Evolutionary conservation across 1,284 basidiomycete species (phyloP), one percentile per base, ranked within the genome.

Genomic region (Cutaneotrichosporon sp.): DNA sequence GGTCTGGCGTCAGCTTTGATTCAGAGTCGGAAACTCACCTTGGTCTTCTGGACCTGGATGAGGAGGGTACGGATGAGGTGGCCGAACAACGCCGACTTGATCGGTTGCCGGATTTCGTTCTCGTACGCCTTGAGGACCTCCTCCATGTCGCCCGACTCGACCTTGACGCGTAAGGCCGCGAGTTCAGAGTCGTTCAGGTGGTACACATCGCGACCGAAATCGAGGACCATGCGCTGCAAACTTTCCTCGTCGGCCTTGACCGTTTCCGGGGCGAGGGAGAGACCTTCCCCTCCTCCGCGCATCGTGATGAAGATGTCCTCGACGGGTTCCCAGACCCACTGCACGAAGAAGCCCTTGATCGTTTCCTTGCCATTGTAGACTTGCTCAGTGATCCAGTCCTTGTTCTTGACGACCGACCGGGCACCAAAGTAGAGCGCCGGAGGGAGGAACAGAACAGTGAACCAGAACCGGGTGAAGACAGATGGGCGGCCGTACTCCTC

Each of bases 31-130:
- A 50, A 8, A 56, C 59, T n/a, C 30, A 92, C 93, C 84, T 98
- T 98, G 64, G 94, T 91, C 80, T 98, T 99, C 75, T 99, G 96
- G 2, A 97, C 86, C 77, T 98, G 96, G 61, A 99, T 90, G 64
- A 99, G 88, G 38, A 95, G 81, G 0, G 91, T 89, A 47, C 96
- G 86, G 31, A 98, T 82, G 14, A 99, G 84, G 14, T 89, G 90
- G 5, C 96, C 96, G 4, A 85, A 82, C 7, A 98, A 66, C 5
- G 89, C 91, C 34, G 91, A 92, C 71, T 86, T 88, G 63, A 98
- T 74, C 0, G 96, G 97, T 26, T 82, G 85, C 80, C 84, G 90
- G 80, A 99, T 91, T 73, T 98, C 93, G 67, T 89, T 85, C 81
- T 99, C 96, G 76, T 97, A 98, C 11, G 95, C 86, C 72, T 89